phyloP scores from a whole-genome alignment of 1,139 yeast species.

The Saccharomycopsis phalli region DNA sequence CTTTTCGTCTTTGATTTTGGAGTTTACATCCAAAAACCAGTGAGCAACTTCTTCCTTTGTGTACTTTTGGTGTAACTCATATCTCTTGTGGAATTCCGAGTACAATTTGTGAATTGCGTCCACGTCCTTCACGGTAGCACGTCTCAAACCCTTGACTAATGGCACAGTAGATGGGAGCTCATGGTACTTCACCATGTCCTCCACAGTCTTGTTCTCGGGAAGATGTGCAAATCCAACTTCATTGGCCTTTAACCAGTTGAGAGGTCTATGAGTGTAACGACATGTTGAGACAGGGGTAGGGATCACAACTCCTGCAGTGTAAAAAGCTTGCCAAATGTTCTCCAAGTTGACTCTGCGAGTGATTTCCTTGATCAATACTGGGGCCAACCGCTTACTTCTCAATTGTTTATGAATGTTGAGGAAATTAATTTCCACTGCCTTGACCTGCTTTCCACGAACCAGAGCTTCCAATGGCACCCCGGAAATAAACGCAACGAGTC shows the following conservation, averaged over 20 bases:
- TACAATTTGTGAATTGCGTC: slow-evolving; percentile 55
- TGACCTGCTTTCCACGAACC: slow-evolving; percentile 48
- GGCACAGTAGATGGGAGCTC: slow-evolving; percentile 51
- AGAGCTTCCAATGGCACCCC: slow-evolving; percentile 75
- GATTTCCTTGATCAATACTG: slow-evolving; percentile 86
- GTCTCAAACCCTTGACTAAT: slow-evolving; percentile 47
- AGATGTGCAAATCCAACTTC: slow-evolving; percentile 84
- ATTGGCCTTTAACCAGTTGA: slow-evolving; percentile 82
- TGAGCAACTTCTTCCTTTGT: slow-evolving; percentile 65
- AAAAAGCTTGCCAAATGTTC: slow-evolving; percentile 92
- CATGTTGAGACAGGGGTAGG: slow-evolving; percentile 92
- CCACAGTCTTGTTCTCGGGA: slow-evolving; percentile 67
- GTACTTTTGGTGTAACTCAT: slow-evolving; percentile 66
- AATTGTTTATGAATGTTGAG: slow-evolving; percentile 89
- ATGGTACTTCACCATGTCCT: slow-evolving; percentile 75
- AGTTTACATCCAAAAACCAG: slow-evolving; percentile 57
- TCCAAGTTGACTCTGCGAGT: slow-evolving; percentile 83
- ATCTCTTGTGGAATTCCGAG: slow-evolving; percentile 53
- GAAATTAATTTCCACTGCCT: slow-evolving; percentile 85
- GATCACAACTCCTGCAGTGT: slow-evolving; percentile 84
- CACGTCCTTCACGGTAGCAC: slow-evolving; percentile 52
- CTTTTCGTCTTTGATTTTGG: slow-evolving; percentile 25
- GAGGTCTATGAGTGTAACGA: slow-evolving; percentile 88
- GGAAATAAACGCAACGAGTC: slow-evolving; percentile 83
- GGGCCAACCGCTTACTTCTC: slow-evolving; percentile 89